Evolutionary conservation across 176 grass and related monocot species (phyloP).

Genomic region (Raddia distichophylla): DNA sequence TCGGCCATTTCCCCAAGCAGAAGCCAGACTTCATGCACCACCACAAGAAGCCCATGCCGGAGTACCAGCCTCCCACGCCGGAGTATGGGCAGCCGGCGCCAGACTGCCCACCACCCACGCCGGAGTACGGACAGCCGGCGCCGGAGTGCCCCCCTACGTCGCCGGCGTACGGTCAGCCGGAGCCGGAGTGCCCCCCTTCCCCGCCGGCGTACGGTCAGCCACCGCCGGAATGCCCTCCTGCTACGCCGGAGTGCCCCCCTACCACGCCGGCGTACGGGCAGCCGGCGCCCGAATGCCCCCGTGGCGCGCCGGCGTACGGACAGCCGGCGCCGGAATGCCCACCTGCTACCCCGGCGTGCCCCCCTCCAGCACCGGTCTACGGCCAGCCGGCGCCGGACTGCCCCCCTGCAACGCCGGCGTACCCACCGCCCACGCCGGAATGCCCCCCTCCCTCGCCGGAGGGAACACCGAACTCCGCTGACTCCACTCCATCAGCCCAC

Average conservation of each 20-base stretch:
- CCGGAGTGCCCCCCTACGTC: background rate
- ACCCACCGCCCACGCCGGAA: background rate
- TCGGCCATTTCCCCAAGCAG: background rate
- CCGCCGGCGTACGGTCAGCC: background rate
- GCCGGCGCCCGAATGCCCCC: background rate
- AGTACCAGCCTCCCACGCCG: background rate
- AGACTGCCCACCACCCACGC: background rate
- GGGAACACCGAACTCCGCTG: background rate
- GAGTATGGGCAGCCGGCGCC: constrained; percentile 1
- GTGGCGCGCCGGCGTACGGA: background rate
- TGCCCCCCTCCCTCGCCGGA: background rate
- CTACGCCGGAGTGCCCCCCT: background rate
- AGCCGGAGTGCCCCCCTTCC: background rate
- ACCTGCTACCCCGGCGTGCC: background rate
- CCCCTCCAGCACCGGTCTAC: background rate
- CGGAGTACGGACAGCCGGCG: background rate
- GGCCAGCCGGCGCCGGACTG: background rate
- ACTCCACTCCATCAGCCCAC: background rate
- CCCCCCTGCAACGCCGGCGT: no score
- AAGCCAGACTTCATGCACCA: background rate
- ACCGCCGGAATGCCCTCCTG: background rate
- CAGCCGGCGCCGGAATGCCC: background rate
- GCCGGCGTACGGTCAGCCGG: background rate
- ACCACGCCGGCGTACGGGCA: background rate
- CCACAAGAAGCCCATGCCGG: background rate